Conservation (phyloP, 2,329 filamentous ascomycete genomes). For the Ophiocordyceps camponoti-saundersi region DNA sequence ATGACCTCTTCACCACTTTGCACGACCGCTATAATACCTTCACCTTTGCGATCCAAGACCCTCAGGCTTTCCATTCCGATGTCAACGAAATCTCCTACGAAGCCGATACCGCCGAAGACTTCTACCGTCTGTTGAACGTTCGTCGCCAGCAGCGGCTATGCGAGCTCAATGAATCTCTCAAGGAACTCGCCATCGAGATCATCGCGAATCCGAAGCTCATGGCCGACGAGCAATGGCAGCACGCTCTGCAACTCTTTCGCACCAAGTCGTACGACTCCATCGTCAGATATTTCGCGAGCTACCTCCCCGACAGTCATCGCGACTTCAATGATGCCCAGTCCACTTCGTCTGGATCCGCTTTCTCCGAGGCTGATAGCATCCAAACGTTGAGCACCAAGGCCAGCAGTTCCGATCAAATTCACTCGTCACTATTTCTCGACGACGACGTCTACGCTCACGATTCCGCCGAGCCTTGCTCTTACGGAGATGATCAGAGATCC, state of each 20-base stretch:
- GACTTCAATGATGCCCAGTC: constrained; percentile 19
- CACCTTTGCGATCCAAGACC: constrained; percentile 36
- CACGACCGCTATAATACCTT: constrained; percentile 45
- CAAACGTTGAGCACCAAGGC: constrained; percentile 19
- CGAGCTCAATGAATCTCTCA: constrained; percentile 37
- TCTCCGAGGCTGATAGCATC: constrained; percentile 19
- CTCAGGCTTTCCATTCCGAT: constrained; percentile 43
- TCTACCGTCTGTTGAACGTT: constrained; percentile 33
- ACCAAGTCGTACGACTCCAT: constrained; percentile 42
- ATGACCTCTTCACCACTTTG: constrained; percentile 38
- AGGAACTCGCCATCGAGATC: constrained; percentile 42
- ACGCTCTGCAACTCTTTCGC: constrained; percentile 40
- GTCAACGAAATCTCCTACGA: constrained; percentile 39
- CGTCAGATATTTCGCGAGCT: constrained; percentile 41
- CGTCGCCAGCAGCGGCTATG: constrained; percentile 35
- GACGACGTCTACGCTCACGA: constrained; percentile 17
- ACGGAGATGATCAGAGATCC: constrained; percentile 20
- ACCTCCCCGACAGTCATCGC: constrained; percentile 33
- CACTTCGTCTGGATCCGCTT: constrained; percentile 18
- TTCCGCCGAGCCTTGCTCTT: constrained; percentile 20
- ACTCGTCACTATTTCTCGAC: constrained; percentile 23
- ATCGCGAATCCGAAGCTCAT: constrained; percentile 41
- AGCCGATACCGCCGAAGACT: constrained; percentile 32
- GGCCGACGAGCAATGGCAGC: constrained; percentile 40
- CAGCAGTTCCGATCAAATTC: constrained; percentile 21